Base-by-base conservation (phyloP, 352 stramenopile species). In the Phytophthora macrochlamydospora region DNA sequence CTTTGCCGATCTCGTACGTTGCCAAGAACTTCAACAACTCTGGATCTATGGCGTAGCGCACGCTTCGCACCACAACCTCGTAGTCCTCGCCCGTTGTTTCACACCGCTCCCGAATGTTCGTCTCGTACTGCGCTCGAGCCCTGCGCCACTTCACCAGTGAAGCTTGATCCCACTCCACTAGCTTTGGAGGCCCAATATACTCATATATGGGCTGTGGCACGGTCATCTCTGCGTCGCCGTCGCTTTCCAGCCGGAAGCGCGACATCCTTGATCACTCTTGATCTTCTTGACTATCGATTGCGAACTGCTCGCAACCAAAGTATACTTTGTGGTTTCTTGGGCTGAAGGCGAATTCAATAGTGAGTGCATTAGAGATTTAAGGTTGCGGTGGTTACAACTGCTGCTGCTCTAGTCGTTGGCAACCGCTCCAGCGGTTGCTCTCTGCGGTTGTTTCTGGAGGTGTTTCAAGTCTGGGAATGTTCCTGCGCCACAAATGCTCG, bases 191-290 rank as follows among this genome's bases (percentile, higher is more conserved):
- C 18, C 54, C 56, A 24, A 72, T 58, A 24, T 65, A 63, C 58
- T 64, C 53, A 49, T 60, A 67, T 4, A 72, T 33, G 4, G 58
- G 40, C 52, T 62, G 65, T 4, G 54, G 46, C 18, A 67, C 35
- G 18, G 58, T 58, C 52, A 72, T 67, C 7, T 67, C 65, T 18
- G 65, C 48, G 14, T 67, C 49, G 40, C 58, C 65, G 18, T 72
- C 59, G 33, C 53, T 59, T 35, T 72, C 59, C 5, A 67, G 42
- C 7, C 43, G 51, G 35, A 64, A 64, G 12, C 2, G 43, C 24
- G 59, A 51, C 44, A 67, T 67, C 33, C 61, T 67, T 24, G 18
- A 24, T 24, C 18, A 24, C 18, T 24, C 18, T 24, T 24, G 18
- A 24, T 24, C 18, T 24, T 24, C 18, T 24, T 24, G 18, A 24